phyloP scores from a whole-genome alignment of 140 eudicot species.

The Stevia rebaudiana region DNA sequence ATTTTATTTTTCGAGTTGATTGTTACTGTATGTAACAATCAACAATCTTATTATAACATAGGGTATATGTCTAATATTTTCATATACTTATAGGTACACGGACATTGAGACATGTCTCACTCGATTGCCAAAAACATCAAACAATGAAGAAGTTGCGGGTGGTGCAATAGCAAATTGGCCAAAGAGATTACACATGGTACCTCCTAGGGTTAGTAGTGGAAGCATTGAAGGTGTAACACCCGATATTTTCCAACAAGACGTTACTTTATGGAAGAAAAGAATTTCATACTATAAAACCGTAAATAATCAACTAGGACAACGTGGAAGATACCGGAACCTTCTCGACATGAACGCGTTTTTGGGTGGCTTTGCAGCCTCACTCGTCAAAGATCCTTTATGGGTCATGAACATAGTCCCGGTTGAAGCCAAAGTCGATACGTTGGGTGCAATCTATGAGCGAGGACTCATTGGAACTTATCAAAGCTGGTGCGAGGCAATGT shows the following conservation, averaged over 20 bases:
- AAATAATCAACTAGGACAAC: conserved; percentile 65
- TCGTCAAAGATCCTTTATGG: conserved; percentile 73
- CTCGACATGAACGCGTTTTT: conserved; percentile 87
- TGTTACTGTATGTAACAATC: no score
- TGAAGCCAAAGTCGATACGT: conserved; percentile 77
- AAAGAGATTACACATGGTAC: conserved; percentile 50
- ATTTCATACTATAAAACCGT: conserved; percentile 67
- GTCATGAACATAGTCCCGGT: conserved; percentile 93
- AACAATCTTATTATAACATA: no score
- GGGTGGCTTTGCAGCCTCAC: conserved; percentile 94
- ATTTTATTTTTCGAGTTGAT: no score
- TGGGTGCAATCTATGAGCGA: conserved; percentile 82
- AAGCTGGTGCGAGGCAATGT: conserved; percentile 99
- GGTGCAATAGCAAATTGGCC: conserved; percentile 93
- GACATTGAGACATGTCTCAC: conserved; percentile 75
- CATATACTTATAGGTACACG: conserved; percentile 60
- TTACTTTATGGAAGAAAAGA: conserved; percentile 60
- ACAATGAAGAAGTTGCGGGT: conserved; percentile 63
- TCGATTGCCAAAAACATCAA: conserved; percentile 65
- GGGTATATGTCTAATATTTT: no score
- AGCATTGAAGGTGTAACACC: conserved; percentile 54
- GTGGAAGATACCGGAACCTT: conserved; percentile 79
- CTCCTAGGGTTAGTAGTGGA: conserved; percentile 67
- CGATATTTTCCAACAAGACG: conserved; percentile 49
- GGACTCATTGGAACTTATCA: conserved; percentile 95